These are phyloP conservation scores for Hygrocybe punicea DNA, from an alignment of 768 basidiomycete species.

Conservation along the genomic window DNA sequence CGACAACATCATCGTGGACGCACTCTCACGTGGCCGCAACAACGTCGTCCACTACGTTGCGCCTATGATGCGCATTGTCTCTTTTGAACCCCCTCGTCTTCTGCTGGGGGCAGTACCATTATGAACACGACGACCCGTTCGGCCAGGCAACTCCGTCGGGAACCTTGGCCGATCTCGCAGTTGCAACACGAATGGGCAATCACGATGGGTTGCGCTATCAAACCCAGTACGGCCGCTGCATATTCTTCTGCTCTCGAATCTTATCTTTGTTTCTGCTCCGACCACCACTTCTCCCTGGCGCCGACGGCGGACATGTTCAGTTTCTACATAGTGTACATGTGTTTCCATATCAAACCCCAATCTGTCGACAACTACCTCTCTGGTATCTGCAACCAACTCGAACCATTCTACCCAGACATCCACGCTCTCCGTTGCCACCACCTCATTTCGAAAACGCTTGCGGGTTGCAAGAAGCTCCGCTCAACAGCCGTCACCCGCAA, in stretches of 20 bases:
- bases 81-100: conserved; percentile 13
- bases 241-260: conserved; percentile 38
- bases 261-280: conserved; percentile 33
- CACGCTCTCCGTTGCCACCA: conserved; percentile 11
- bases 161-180: conserved; percentile 29
- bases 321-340: conserved; percentile 36
- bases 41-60: background rate
- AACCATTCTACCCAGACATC: conserved; percentile 29
- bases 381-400: conserved; percentile 35
- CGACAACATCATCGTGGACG: conserved; percentile 30
- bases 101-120: conserved; percentile 22
- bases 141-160: conserved; percentile 27
- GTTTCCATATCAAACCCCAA: conserved; percentile 29
- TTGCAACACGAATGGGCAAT: conserved; percentile 29
- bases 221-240: conserved; percentile 14
- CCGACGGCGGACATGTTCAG: conserved; percentile 39
- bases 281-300: conserved; percentile 33
- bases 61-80: conserved; percentile 2
- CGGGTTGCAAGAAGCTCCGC: conserved; percentile 19
- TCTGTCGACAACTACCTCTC: conserved; percentile 29
- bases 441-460: conserved; percentile 25
- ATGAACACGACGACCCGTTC: conserved; percentile 14
- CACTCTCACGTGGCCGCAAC: conserved; percentile 23
- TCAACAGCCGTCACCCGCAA: conserved; percentile 17
- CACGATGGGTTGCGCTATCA: conserved; percentile 31